Evolutionary conservation across 2,329 filamentous ascomycete genomes (phyloP), one percentile per base, ranked within the genome.

Genomic region (Fonsecaea nubica): DNA sequence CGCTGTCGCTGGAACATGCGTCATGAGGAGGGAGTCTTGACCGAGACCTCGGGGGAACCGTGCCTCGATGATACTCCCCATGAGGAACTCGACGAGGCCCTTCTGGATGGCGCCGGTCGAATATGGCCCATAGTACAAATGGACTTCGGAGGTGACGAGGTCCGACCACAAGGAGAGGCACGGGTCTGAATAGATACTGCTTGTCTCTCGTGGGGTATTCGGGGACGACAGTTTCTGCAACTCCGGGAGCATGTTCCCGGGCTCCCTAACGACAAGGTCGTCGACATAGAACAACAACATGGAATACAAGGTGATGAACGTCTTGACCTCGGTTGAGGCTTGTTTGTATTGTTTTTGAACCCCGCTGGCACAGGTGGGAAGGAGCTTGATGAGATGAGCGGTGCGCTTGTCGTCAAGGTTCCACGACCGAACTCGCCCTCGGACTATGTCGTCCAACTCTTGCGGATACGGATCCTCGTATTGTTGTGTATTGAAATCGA

Each of bases 381-480:
- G 42, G 42, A 48, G 42, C n/a, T 48, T 48, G 42, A 48, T 6
- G 42, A 18, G n/a, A 21, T 48, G 42, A 18, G 42, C 42, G 7
- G 42, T 48, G n/a, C 42, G 42, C n/a, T 21, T 18, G 42, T 48
- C 42, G 42, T 48, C 42, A 6, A 48, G 42, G 42, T 48, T 48
- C n/a, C n/a, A 48, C 6, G 42, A 48, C 15, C 18, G 7, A 18
- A 48, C 21, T 48, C 42, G 42, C 4, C 2, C 21, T 18, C 42
- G 42, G 42, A 10, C 42, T 9, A 48, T 48, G n/a, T 12, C 7
- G 42, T 48, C 42, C 5, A 48, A 18, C n/a, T 48, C n/a, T 8
- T 48, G n/a, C 18, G 42, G 42, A 48, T 48, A 48, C 10, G 42
- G 15, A 12, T 48, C 42, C n/a, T 48, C 42, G 5, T 48, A 12